phyloP scores from a whole-genome alignment of 805 yeast genomes.

The Saccharomycopsis amapae region DNA sequence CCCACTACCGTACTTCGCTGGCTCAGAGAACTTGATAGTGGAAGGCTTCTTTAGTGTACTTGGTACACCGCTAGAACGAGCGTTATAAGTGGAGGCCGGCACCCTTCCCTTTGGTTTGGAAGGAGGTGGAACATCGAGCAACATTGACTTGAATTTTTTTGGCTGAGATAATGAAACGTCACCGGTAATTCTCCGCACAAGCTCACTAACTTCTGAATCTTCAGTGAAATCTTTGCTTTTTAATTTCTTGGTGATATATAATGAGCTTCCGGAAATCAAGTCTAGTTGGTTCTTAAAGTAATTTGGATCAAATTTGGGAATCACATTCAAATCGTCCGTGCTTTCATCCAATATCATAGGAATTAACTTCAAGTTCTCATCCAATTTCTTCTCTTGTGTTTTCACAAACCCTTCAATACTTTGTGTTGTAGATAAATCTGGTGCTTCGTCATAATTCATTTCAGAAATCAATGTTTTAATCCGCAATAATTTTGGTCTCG shows the following conservation, averaged over 20 bases:
- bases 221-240: conserved; percentile 27
- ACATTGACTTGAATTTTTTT: conserved; percentile 18
- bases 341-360: background rate
- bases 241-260: conserved; percentile 23
- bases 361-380: conserved; percentile 11
- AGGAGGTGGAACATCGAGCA: conserved; percentile 5
- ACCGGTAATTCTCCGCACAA: conserved; percentile 38
- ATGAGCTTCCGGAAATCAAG: conserved; percentile 24
- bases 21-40: too few relatives aligned
- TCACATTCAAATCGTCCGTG: conserved; percentile 1
- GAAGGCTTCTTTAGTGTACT: background rate
- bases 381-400: conserved; percentile 13
- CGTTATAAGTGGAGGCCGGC: conserved; percentile 16
- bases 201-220: conserved; percentile 34
- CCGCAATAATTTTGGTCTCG: conserved; percentile 11
- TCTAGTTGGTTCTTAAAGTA: conserved; percentile 20
- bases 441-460: conserved; percentile 24
- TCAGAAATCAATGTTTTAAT: conserved; percentile 28
- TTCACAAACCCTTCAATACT: conserved; percentile 17
- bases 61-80: background rate
- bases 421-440: conserved; percentile 18
- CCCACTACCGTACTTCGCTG: too few relatives aligned
- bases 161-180: conserved; percentile 13
- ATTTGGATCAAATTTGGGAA: conserved; percentile 20
- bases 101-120: conserved; percentile 4